phyloP scores from a whole-genome alignment of 2,329 filamentous ascomycete species.

The Aspergillus eucalypticola region DNA sequence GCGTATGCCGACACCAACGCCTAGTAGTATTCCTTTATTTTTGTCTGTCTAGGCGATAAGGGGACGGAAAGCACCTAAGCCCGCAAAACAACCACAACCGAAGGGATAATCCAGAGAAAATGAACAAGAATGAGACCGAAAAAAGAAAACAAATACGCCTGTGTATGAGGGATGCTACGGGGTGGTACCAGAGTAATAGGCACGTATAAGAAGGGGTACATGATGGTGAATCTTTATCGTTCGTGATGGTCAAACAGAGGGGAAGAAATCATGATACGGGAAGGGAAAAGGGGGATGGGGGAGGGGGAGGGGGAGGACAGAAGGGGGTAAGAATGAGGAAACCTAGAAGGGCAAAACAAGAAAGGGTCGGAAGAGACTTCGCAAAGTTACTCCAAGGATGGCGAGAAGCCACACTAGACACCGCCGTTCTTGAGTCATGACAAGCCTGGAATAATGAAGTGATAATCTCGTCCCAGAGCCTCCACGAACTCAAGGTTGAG shows the following conservation, averaged over 20 bases:
- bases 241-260: constrained; percentile 33
- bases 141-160: constrained; percentile 31
- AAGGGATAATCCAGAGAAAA: constrained; percentile 13
- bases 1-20: not conserved
- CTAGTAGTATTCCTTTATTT: not conserved
- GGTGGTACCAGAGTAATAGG: constrained; percentile 17
- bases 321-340: not conserved
- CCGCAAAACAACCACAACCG: constrained; percentile 9
- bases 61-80: constrained; percentile 6
- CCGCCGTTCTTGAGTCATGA: not conserved
- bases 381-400: constrained; percentile 1
- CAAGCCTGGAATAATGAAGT: constrained; percentile 5
- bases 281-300: constrained; percentile 12
- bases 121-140: constrained; percentile 26
- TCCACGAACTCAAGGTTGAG: constrained; percentile 14
- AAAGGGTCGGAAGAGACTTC: constrained; percentile 8
- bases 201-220: constrained; percentile 40
- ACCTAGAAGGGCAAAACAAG: constrained; percentile 19
- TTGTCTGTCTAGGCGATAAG: not conserved
- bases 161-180: constrained; percentile 44
- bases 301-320: constrained; percentile 13
- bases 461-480: constrained; percentile 7
- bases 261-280: constrained; percentile 25
- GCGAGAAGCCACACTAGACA: not conserved
- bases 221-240: constrained; percentile 53